A percentile compares a stretch with the other conserved stretches of the same genome.
These are phyloP conservation scores for Arctostaphylos glauca DNA, from an alignment of 148 eudicot genomes.

Conservation along the genomic window DNA sequence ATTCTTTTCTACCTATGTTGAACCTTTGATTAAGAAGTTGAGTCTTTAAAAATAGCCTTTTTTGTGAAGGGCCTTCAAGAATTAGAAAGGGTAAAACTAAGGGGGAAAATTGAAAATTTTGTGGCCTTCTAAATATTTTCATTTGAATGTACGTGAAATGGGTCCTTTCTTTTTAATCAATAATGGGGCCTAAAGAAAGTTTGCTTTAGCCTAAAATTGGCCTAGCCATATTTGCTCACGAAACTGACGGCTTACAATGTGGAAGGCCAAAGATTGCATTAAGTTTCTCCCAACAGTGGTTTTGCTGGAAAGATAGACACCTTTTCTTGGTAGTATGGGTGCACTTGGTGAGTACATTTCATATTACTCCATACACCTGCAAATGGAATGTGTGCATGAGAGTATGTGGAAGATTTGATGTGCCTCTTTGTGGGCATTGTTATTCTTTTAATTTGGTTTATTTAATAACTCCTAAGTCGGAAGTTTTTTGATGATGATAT, in stretches of 20 bases:
- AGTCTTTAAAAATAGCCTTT: background rate
- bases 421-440: background rate
- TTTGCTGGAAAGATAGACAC: background rate
- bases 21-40: background rate
- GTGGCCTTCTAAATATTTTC: background rate
- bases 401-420: background rate
- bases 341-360: background rate
- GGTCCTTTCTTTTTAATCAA: background rate
- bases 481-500: background rate
- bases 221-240: background rate
- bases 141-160: background rate
- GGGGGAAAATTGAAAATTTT: background rate
- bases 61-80: background rate
- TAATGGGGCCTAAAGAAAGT: background rate
- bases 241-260: background rate
- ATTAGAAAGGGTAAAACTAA: background rate
- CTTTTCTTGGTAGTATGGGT: background rate
- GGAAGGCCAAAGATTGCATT: background rate
- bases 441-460: slow-evolving; percentile 3
- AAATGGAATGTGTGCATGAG: background rate
- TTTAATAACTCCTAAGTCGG: background rate
- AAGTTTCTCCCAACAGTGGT: background rate
- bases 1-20: background rate
- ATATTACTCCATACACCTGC: background rate
- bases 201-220: background rate